Evolutionary conservation across 768 basidiomycete species (phyloP).

Genomic region (Neoboletus brunneissimus): DNA sequence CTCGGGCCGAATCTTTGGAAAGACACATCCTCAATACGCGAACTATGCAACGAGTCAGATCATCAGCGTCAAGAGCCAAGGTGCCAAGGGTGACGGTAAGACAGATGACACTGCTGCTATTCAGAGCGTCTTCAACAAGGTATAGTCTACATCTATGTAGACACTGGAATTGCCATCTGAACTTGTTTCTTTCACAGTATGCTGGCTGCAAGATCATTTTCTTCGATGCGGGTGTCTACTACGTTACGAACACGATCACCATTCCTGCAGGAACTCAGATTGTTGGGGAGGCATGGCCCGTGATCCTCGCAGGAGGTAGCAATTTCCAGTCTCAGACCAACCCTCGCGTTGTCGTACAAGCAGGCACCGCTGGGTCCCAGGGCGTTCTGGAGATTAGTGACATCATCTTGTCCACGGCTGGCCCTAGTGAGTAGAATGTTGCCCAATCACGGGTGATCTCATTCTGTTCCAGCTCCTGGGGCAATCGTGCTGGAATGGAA

Average conservation of each 20-base stretch:
- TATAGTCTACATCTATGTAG: slow-evolving; percentile 11
- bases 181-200: slow-evolving; percentile 39
- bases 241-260: slow-evolving; percentile 44
- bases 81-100: slow-evolving; percentile 69
- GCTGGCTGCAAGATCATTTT: slow-evolving; percentile 76
- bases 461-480: slow-evolving; percentile 34
- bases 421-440: slow-evolving; percentile 34
- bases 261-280: slow-evolving; percentile 47
- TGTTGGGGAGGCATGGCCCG: slow-evolving; percentile 51
- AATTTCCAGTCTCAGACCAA: slow-evolving; percentile 39
- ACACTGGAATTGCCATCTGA: neutral
- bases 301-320: slow-evolving; percentile 43
- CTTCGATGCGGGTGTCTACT: slow-evolving; percentile 64
- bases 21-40: slow-evolving; percentile 63
- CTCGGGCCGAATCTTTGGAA: slow-evolving; percentile 59
- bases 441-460: neutral
- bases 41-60: slow-evolving; percentile 57
- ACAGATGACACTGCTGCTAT: slow-evolving; percentile 75
- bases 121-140: slow-evolving; percentile 55
- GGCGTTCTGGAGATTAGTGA: slow-evolving; percentile 63
- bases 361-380: slow-evolving; percentile 43
- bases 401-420: slow-evolving; percentile 57
- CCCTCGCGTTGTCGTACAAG: slow-evolving; percentile 42
- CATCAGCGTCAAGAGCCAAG: slow-evolving; percentile 65
- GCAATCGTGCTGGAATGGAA: slow-evolving; percentile 58